Conservation (phyloP, 768 basidiomycete species). For the Sarcomyxa edulis region DNA sequence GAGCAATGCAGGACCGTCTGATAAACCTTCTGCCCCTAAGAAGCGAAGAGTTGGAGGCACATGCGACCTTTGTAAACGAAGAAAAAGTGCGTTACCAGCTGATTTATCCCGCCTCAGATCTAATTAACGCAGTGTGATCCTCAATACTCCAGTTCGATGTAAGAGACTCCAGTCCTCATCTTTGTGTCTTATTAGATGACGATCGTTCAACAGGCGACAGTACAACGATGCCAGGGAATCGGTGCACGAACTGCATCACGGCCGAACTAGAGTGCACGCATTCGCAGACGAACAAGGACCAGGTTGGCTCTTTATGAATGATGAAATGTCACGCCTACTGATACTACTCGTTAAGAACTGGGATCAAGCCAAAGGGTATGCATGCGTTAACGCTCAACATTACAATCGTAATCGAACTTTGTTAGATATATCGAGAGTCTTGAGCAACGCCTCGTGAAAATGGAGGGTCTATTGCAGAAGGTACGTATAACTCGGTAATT, state of each 20-base stretch:
- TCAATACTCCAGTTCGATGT: constrained; percentile 34
- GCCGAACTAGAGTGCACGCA: constrained; percentile 60
- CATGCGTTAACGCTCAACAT: neutral
- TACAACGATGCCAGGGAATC: constrained; percentile 53
- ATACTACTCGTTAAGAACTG: constrained; percentile 29
- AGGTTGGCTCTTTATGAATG: neutral
- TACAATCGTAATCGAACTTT: constrained; percentile 27
- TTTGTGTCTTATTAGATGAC: constrained; percentile 4
- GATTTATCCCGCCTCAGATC: neutral
- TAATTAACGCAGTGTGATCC: neutral
- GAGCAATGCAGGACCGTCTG: no score
- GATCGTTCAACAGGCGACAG: constrained; percentile 56
- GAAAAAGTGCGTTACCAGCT: constrained; percentile 56
- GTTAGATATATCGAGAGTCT: constrained; percentile 57
- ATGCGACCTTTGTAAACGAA: constrained; percentile 71
- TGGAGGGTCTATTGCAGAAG: constrained; percentile 54
- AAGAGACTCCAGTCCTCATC: constrained; percentile 12
- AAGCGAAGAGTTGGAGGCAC: constrained; percentile 59
- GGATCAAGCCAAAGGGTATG: constrained; percentile 58
- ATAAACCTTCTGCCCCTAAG: no score
- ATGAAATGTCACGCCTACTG: neutral
- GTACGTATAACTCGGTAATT: constrained; percentile 29
- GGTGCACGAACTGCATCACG: constrained; percentile 59
- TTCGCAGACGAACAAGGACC: constrained; percentile 51
- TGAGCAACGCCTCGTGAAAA: constrained; percentile 56